These are phyloP conservation scores for Cytospora paraplurivora DNA, from an alignment of 2,329 filamentous ascomycete species.

Conservation along the genomic window DNA sequence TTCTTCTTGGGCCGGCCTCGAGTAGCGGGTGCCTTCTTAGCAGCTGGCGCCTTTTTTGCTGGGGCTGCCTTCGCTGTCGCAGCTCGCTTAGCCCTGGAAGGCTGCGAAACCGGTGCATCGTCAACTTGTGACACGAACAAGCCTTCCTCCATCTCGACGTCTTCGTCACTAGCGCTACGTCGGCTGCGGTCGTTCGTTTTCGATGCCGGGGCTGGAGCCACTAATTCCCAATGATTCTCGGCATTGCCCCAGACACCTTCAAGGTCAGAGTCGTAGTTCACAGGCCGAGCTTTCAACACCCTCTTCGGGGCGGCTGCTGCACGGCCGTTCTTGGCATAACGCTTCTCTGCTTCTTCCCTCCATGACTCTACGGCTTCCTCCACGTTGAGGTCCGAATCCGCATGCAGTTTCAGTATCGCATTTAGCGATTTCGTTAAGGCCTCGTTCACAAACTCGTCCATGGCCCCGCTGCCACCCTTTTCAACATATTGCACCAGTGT, in stretches of 20 bases:
- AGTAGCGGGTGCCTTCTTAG: conserved; percentile 43
- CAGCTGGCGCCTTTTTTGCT: conserved; percentile 39
- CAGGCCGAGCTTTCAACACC: conserved; percentile 74
- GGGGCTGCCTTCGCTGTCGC: conserved; percentile 35
- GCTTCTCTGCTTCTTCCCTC: conserved; percentile 68
- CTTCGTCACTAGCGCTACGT: conserved; percentile 50
- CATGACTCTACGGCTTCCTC: conserved; percentile 74
- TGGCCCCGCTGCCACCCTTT: conserved; percentile 92
- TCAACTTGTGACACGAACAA: conserved; percentile 30
- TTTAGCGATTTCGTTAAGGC: conserved; percentile 71
- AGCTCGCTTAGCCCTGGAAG: conserved; percentile 35
- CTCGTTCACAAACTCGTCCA: conserved; percentile 78
- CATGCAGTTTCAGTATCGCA: conserved; percentile 66
- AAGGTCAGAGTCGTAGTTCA: conserved; percentile 84
- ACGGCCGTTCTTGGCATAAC: conserved; percentile 62
- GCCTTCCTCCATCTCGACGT: conserved; percentile 53
- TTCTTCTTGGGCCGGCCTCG: conserved; percentile 48
- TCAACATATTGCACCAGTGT: conserved; percentile 91
- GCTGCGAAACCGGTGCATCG: conserved; percentile 48
- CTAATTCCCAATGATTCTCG: conserved; percentile 58
- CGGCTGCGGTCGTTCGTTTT: conserved; percentile 36
- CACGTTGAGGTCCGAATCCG: conserved; percentile 68
- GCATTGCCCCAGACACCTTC: conserved; percentile 86
- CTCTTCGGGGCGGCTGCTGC: conserved; percentile 50
- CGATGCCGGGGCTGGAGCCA: conserved; percentile 4